Evolutionary conservation across 1,139 yeast species (phyloP).

Genomic region (Lizanozyma gosingica): DNA sequence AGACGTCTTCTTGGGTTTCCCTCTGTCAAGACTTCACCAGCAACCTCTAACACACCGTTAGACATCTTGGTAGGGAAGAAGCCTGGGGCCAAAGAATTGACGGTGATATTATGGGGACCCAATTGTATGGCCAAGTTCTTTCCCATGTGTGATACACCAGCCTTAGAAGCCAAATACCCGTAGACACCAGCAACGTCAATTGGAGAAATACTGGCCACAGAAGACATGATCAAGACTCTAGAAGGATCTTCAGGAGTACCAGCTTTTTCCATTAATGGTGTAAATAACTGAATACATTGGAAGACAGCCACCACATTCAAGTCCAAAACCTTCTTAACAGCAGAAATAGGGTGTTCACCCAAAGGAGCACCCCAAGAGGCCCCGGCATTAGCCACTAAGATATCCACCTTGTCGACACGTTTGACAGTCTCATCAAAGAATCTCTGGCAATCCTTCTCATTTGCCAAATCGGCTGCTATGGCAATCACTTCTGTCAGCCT

Average conservation of each 20-base stretch:
- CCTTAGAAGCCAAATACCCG: conserved; percentile 70
- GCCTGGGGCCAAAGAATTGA: conserved; percentile 69
- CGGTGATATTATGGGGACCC: conserved; percentile 60
- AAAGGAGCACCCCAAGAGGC: conserved; percentile 73
- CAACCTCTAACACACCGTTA: conserved; percentile 47
- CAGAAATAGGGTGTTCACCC: conserved; percentile 52
- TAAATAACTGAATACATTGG: conserved; percentile 53
- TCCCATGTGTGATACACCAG: conserved; percentile 67
- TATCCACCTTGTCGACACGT: conserved; percentile 42
- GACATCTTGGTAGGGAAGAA: conserved; percentile 77
- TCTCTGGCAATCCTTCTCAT: conserved; percentile 39
- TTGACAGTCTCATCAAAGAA: conserved; percentile 37
- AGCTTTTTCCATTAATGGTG: conserved; percentile 46
- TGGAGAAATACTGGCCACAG: conserved; percentile 38
- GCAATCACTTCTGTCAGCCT: conserved; percentile 39
- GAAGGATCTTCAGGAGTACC: conserved; percentile 56
- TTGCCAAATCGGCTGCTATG: conserved; percentile 54
- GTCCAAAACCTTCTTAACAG: conserved; percentile 55
- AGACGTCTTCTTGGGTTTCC: conserved; percentile 58
- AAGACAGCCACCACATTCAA: conserved; percentile 69
- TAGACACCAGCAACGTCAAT: conserved; percentile 41
- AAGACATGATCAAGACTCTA: conserved; percentile 60
- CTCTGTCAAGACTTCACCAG: conserved; percentile 42
- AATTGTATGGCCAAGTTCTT: conserved; percentile 54
- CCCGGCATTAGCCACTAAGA: conserved; percentile 72